Evolutionary conservation across 306 rosid species (phyloP), one percentile per base, ranked within the genome.

Genomic region (Gleditsia sinensis): DNA sequence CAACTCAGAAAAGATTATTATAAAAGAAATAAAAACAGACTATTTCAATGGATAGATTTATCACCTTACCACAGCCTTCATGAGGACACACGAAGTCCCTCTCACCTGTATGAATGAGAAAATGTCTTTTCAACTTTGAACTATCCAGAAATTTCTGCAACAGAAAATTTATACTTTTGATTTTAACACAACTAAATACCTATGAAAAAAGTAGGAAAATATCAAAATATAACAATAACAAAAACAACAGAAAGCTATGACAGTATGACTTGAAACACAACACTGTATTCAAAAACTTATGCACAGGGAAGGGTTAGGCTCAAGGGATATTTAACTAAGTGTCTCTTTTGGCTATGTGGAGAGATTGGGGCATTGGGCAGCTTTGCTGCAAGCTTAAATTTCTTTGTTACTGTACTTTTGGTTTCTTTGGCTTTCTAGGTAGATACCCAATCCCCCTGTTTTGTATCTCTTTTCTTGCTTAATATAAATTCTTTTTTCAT

Each of bases 51-150:
- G 80, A 77, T 75, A 58, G 81, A 78, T 75, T 75, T 63, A 80
- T 88, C 82, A 94, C 99, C 99, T 94, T 94, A 54, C 99, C 99
- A 83, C 99, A 94, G 86, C 99, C 99, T 87, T 94, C 98, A 83
- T 86, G 90, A 48, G 97, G 96, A 72, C 98, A 94, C 9, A 92
- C 93, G 79, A 88, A 94, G 69, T 92, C 92, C 82, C 98, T 84
- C 77, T 94, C 97, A 72, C 96, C 99, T 3, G 98, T 90, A 81
- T 94, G 99, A 83, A 90, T 94, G 76, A 90, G 92, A 78, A 88
- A 90, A 85, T 94, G 98, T 58, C 98, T 86, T 88, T 92, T 92
- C 92, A 94, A 72, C 90, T 94, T 94, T 53, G 99, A 94, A 82
- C 99, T 92, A 74, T 94, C 99, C 86, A 94, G 83, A 86, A 92